A percentile compares a stretch with the other conserved stretches of the same genome.
These are phyloP conservation scores for Cubamyces sp. DNA, from an alignment of 768 basidiomycete species.

Conservation along the genomic window DNA sequence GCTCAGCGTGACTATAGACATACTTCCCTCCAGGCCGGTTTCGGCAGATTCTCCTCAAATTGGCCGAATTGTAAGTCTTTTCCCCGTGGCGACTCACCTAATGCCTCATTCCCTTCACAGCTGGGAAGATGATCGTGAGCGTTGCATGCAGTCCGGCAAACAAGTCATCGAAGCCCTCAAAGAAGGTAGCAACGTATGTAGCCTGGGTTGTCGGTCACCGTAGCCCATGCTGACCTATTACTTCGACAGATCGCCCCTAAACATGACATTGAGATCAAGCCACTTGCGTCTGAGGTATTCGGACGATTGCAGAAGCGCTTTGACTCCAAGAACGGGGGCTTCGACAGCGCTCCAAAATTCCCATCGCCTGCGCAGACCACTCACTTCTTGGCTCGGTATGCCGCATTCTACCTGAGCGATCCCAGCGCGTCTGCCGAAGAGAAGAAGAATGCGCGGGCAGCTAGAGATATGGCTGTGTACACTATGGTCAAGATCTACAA, in stretches of 20 bases:
- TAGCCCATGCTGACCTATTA: neutral
- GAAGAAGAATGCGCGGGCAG: slow-evolving; percentile 16
- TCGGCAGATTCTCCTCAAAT: slow-evolving; percentile 27
- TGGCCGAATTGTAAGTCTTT: slow-evolving; percentile 27
- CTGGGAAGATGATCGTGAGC: slow-evolving; percentile 29
- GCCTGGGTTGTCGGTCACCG: neutral
- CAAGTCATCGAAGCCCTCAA: slow-evolving; percentile 29
- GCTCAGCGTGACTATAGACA: slow-evolving; percentile 17
- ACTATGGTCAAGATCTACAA: slow-evolving; percentile 32
- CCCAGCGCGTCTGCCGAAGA: slow-evolving; percentile 4
- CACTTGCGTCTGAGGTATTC: slow-evolving; percentile 23
- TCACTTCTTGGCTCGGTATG: slow-evolving; percentile 31
- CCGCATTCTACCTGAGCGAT: slow-evolving; percentile 19
- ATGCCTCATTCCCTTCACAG: slow-evolving; percentile 5
- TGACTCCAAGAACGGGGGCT: slow-evolving; percentile 42
- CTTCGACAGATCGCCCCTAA: slow-evolving; percentile 10
- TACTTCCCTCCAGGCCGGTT: slow-evolving; percentile 32
- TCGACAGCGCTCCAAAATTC: slow-evolving; percentile 45
- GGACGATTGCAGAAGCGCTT: slow-evolving; percentile 26
- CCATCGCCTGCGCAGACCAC: slow-evolving; percentile 34
- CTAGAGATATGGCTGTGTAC: slow-evolving; percentile 30
- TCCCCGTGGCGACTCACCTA: neutral
- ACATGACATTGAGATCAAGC: slow-evolving; percentile 1
- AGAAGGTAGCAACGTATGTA: slow-evolving; percentile 16
- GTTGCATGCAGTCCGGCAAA: slow-evolving; percentile 24